Base-by-base conservation (phyloP, 495 filamentous ascomycete genomes). In the Penicillium coffeae region DNA sequence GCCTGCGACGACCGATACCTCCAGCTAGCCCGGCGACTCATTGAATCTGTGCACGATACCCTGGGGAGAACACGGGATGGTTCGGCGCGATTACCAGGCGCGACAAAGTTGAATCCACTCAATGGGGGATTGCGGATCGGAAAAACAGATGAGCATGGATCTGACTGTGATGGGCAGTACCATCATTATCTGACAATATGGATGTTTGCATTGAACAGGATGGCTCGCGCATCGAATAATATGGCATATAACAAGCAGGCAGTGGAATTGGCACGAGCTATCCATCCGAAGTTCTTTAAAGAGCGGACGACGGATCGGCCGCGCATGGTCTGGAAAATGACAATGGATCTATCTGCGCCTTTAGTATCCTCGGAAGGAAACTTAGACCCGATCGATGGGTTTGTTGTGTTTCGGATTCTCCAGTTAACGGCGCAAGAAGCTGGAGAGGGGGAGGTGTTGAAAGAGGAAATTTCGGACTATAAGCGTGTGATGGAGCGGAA, bases 161-260 rank as follows among this genome's bases (percentile, higher is more conserved):
- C 66, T 1, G 83, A 86, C 41, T 66, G 73, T 14, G 84, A 86
- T 58, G 83, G 83, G 2, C 81, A 85, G 56, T 86, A 86, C 41
- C 81, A 85, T 45, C 83, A 86, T 50, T 87, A 85, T 54, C 63
- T 86, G 8, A 85, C 82, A 0, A 54, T 87, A 2, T 87, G 83
- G 83, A 84, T 86, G 82, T 87, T 85, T 52, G 83, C 81, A 0
- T 64, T 86, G 2, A 85, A 85, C 60, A 72, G 83, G 4, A 67
- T 84, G 33, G 64, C 76, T 0, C 37, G 76, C 9, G 83, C 79
- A 10, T 74, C 72, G 3, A 67, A 69, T 0, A 73, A 85, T 27
- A 42, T 56, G 14, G 40, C 38, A 1, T 85, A 78, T 48, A 86
- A 84, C 48, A 49, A 57, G 2, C 72, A 75, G 30, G 83, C 81